phyloP scores from a whole-genome alignment of 441 rosid genomes.

The Aleurites moluccanus region DNA sequence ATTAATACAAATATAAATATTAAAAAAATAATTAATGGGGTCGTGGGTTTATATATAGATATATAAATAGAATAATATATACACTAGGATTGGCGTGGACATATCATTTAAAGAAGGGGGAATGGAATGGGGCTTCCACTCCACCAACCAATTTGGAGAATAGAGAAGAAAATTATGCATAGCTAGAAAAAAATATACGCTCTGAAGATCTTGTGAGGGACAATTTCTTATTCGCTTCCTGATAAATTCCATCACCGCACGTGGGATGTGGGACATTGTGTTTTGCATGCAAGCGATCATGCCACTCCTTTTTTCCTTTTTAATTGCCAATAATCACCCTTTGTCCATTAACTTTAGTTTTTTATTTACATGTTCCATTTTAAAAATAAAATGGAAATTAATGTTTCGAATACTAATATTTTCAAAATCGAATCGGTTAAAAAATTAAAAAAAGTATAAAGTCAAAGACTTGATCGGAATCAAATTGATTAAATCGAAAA shows the following conservation, averaged over 20 bases:
- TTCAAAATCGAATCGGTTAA: too few species aligned
- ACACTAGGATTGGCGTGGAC: neutral
- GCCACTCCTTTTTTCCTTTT: neutral
- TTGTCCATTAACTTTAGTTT: neutral
- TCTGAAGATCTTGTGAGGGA: slow-evolving; percentile 31
- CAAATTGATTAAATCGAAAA: too few species aligned
- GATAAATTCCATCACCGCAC: slow-evolving; percentile 22
- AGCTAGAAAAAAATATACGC: neutral
- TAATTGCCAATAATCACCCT: neutral
- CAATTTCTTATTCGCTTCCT: neutral
- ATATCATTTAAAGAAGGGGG: neutral
- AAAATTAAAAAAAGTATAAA: too few species aligned
- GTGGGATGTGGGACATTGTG: slow-evolving; percentile 34
- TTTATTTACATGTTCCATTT: too few species aligned
- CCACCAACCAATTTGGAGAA: slow-evolving; percentile 1
- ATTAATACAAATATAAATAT: too few species aligned
- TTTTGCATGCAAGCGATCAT: slow-evolving; percentile 4
- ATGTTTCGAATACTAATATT: too few species aligned
- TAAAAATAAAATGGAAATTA: too few species aligned
- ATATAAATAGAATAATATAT: too few species aligned
- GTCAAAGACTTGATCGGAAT: too few species aligned
- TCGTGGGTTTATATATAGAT: too few species aligned
- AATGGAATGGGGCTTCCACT: neutral
- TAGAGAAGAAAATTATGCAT: neutral
- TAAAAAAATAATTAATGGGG: too few species aligned